phyloP scores from a whole-genome alignment of 2,329 filamentous ascomycete species.

The Verticillium klebahnii region DNA sequence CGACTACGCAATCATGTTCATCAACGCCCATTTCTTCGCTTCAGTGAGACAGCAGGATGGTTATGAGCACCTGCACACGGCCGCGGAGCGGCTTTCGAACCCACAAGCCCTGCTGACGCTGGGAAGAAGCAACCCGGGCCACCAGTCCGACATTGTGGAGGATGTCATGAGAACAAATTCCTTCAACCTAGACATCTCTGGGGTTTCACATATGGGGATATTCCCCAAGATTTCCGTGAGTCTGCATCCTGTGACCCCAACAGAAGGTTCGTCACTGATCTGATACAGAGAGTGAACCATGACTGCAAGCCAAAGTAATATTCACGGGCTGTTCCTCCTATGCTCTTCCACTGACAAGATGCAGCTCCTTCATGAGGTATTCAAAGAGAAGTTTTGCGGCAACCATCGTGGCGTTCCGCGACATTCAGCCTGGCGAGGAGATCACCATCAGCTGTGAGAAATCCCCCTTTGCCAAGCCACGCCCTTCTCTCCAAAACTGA shows the following conservation, averaged over 20 bases:
- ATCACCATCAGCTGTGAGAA: slow-evolving; percentile 29
- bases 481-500: too few relatives aligned
- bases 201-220: slow-evolving; percentile 21
- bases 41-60: slow-evolving; percentile 17
- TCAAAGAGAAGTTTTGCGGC: slow-evolving; percentile 22
- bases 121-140: slow-evolving; percentile 22
- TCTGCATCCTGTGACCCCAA: background rate
- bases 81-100: slow-evolving; percentile 10
- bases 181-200: slow-evolving; percentile 19
- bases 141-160: slow-evolving; percentile 17
- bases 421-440: slow-evolving; percentile 28
- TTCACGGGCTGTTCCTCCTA: background rate
- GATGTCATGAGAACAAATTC: slow-evolving; percentile 29
- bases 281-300: slow-evolving; percentile 27
- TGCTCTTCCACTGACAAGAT: background rate
- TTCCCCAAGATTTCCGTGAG: slow-evolving; percentile 21
- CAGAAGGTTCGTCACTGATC: slow-evolving; percentile 3
- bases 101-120: slow-evolving; percentile 16
- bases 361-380: slow-evolving; percentile 26
- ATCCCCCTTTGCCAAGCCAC: too few relatives aligned
- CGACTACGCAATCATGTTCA: slow-evolving; percentile 20
- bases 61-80: slow-evolving; percentile 13
- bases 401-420: slow-evolving; percentile 26
- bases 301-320: slow-evolving; percentile 30
- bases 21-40: background rate